Evolutionary conservation across 2,329 filamentous ascomycete genomes (phyloP).

Genomic region (Furcasterigmium furcatum): DNA sequence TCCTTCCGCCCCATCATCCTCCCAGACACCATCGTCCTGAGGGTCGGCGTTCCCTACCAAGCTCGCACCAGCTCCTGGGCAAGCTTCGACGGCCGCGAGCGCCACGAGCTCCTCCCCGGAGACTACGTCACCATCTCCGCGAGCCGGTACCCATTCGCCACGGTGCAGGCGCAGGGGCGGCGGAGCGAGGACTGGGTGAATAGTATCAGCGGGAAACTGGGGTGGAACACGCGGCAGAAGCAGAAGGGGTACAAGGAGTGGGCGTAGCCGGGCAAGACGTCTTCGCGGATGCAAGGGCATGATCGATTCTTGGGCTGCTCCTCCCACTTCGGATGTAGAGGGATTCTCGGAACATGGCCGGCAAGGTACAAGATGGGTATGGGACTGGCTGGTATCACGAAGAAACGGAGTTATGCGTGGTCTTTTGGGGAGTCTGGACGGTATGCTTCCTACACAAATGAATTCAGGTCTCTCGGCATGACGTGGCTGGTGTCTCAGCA

Average conservation of each 20-base stretch:
- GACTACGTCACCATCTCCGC: slow-evolving; percentile 86
- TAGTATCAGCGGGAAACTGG: slow-evolving; percentile 73
- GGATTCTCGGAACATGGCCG: too few relatives aligned
- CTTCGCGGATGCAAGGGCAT: too few relatives aligned
- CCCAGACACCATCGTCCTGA: slow-evolving; percentile 90
- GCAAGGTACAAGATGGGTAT: too few relatives aligned
- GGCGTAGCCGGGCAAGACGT: slow-evolving; percentile 24
- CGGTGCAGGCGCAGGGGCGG: slow-evolving; percentile 66
- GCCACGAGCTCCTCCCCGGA: slow-evolving; percentile 72
- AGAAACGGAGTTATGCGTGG: too few relatives aligned
- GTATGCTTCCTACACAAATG: too few relatives aligned
- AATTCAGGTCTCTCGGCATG: too few relatives aligned
- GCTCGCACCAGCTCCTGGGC: slow-evolving; percentile 89
- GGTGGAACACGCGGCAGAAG: slow-evolving; percentile 78
- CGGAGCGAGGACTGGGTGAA: slow-evolving; percentile 79
- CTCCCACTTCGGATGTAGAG: too few relatives aligned
- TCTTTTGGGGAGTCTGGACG: too few relatives aligned
- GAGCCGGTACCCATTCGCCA: slow-evolving; percentile 76
- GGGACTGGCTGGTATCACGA: too few relatives aligned
- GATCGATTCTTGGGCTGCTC: too few relatives aligned
- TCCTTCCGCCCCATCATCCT: slow-evolving; percentile 96
- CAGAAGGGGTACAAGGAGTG: slow-evolving; percentile 61
- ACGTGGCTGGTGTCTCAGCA: too few relatives aligned
- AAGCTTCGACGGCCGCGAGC: slow-evolving; percentile 93
- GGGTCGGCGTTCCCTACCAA: slow-evolving; percentile 92